Base-by-base conservation (phyloP, 163 green algal genomes). In the Trebouxia gelatinosa region DNA sequence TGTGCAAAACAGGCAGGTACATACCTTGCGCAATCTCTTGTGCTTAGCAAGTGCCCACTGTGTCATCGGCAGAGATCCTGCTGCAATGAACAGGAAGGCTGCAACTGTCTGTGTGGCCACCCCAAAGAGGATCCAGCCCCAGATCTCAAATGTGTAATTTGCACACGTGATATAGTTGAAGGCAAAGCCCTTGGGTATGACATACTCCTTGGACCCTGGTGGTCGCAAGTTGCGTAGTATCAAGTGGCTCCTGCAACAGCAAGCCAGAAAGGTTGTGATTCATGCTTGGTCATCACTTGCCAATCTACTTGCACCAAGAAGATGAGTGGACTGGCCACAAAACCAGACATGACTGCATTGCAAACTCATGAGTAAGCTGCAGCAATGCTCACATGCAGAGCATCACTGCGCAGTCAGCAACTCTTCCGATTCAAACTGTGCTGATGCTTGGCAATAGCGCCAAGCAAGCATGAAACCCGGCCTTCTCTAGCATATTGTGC, bases 81-180 rank as follows among this genome's bases (percentile, higher is more conserved):
- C 92, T 1, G 88, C 40, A 16, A 92, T 91, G 85, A 99, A 99
- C 0, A 98, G 46, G 26, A 79, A 87, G 0, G 91, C 95, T 1
- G 92, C 74, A 0, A 95, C 57, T 0, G 89, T 93, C 75, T 96
- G 91, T 7, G 93, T 97, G 50, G 91, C 92, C 5, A 93, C 59
- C 64, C 84, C 88, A 82, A 93, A 89, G 62, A 87, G 77, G n/a
- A 97, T 40, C 94, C 95, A 98, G 35, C 89, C 90, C 50, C 84
- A 89, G 51, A 98, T 98, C 86, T 99, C 96, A 31, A 84, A 87
- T 0, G 88, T 97, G 88, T 99, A 99, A 88, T 99, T 99, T 75
- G 96, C 90, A 87, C 96, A 99, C 35, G 95, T 98, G 64, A 99
- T 92, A 84, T 91, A 93, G 65, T 97, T 87, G 84, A 97, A 98